Evolutionary conservation across 495 filamentous ascomycete genomes (phyloP).

Genomic region (Aspergillus carlsbadensis): DNA sequence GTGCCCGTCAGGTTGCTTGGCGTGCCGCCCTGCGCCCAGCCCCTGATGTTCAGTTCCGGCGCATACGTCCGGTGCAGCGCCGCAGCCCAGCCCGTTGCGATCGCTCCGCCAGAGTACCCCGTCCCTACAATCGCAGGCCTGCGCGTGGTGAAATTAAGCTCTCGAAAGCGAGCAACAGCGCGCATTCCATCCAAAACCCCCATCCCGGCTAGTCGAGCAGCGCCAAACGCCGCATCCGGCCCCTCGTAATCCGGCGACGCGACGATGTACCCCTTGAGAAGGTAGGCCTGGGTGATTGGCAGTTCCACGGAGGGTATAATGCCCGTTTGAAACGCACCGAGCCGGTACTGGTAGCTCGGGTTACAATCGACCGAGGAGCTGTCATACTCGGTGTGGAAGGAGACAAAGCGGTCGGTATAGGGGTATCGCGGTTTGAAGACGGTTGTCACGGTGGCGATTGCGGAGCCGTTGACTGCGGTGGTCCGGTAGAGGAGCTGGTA

Average conservation of each 20-base stretch:
- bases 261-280: slow-evolving; percentile 31
- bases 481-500: slow-evolving; percentile 54
- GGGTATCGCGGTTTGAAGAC: slow-evolving; percentile 31
- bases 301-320: slow-evolving; percentile 30
- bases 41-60: slow-evolving; percentile 50
- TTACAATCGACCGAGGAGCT: slow-evolving; percentile 30
- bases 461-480: slow-evolving; percentile 35
- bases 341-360: slow-evolving; percentile 35
- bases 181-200: slow-evolving; percentile 35
- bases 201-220: slow-evolving; percentile 34
- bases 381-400: slow-evolving; percentile 37
- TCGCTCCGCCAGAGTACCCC: slow-evolving; percentile 57
- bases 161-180: slow-evolving; percentile 28
- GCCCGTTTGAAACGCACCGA: slow-evolving; percentile 24
- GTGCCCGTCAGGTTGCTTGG: slow-evolving; percentile 35
- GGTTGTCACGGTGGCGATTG: slow-evolving; percentile 35
- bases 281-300: slow-evolving; percentile 29
- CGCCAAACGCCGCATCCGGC: slow-evolving; percentile 30
- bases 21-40: slow-evolving; percentile 51
- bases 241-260: slow-evolving; percentile 37
- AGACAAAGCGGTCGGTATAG: slow-evolving; percentile 33
- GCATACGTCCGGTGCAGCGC: slow-evolving; percentile 53
- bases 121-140: slow-evolving; percentile 30
- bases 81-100: slow-evolving; percentile 54
- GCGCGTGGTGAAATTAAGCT: slow-evolving; percentile 20